Percentiles rank a stretch among this genome's conserved stretches.
These are phyloP conservation scores for Mytilinidion resinicola DNA, from an alignment of 495 filamentous ascomycete genomes.

Conservation along the genomic window DNA sequence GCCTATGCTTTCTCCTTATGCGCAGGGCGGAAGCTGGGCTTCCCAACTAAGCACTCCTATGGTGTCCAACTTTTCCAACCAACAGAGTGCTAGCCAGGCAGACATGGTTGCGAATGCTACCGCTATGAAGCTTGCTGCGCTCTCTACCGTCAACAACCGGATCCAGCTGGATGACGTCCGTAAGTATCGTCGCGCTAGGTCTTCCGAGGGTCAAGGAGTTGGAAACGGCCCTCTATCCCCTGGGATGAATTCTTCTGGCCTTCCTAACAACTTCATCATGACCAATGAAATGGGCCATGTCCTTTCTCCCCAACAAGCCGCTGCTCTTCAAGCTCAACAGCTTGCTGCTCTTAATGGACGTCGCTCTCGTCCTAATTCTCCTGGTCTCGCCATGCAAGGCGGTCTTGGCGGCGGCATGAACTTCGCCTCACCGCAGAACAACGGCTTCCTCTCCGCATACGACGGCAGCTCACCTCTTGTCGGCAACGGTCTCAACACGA, in stretches of 20 bases:
- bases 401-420: conserved; percentile 55
- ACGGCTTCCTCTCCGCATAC: conserved; percentile 88
- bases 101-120: conserved; percentile 99
- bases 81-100: conserved; percentile 59
- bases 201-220: conserved; percentile 68
- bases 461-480: conserved; percentile 67
- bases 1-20: conserved; percentile 82
- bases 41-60: conserved; percentile 98
- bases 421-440: conserved; percentile 88
- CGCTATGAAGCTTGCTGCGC: conserved; percentile 94
- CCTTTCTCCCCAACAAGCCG: conserved; percentile 73
- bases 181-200: conserved; percentile 86
- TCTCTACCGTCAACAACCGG: conserved; percentile 96
- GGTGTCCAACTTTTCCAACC: conserved; percentile 68
- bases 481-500: conserved; percentile 62
- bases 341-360: conserved; percentile 65
- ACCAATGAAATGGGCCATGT: conserved; percentile 89
- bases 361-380: conserved; percentile 88
- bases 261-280: conserved; percentile 69
- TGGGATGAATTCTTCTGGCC: conserved; percentile 39
- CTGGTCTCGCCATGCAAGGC: conserved; percentile 77
- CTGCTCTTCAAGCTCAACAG: conserved; percentile 80
- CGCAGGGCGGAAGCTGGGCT: conserved; percentile 85
- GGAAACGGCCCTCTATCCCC: conserved; percentile 41
- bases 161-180: conserved; percentile 94